Evolutionary conservation across 192 early-diverging fungal species (phyloP).

Genomic region (Chytriomyces confervae): DNA sequence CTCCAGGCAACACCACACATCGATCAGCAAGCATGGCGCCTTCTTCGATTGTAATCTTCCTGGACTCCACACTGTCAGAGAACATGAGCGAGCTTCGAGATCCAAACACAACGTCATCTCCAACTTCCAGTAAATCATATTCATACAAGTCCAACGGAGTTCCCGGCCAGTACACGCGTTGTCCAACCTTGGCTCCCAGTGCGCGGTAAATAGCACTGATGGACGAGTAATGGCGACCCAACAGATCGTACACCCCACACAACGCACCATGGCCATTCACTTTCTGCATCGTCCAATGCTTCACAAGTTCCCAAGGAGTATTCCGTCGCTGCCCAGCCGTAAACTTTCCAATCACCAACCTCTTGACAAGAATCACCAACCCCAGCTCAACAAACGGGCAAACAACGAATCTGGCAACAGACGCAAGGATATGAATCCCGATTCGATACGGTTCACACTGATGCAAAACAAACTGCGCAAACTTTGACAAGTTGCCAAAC

Average conservation of each 20-base stretch:
- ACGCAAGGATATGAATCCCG: conserved; percentile 42
- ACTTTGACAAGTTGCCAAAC: background rate
- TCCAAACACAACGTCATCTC: conserved; percentile 55
- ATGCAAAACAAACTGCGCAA: conserved; percentile 42
- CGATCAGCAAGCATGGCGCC: conserved; percentile 51
- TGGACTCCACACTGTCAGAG: conserved; percentile 40
- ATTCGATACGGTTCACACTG: conserved; percentile 45
- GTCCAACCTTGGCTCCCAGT: conserved; percentile 50
- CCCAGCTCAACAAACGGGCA: conserved; percentile 40
- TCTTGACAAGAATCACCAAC: conserved; percentile 38
- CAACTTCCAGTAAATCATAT: conserved; percentile 49
- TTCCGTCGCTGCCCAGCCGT: background rate
- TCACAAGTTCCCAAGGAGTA: conserved; percentile 2
- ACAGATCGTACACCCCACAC: conserved; percentile 39
- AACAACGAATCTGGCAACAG: conserved; percentile 35
- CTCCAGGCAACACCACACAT: conserved; percentile 50
- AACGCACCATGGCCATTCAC: conserved; percentile 42
- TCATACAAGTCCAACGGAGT: conserved; percentile 43
- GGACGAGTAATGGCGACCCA: conserved; percentile 52
- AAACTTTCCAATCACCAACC: conserved; percentile 31
- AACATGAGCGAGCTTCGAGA: conserved; percentile 42
- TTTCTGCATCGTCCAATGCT: conserved; percentile 43
- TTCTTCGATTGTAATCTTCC: conserved; percentile 38
- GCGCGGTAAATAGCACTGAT: conserved; percentile 44
- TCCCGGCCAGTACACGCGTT: conserved; percentile 57